These are phyloP conservation scores for Suhomyces faveliae DNA, from an alignment of 805 yeast genomes.

Conservation along the genomic window DNA sequence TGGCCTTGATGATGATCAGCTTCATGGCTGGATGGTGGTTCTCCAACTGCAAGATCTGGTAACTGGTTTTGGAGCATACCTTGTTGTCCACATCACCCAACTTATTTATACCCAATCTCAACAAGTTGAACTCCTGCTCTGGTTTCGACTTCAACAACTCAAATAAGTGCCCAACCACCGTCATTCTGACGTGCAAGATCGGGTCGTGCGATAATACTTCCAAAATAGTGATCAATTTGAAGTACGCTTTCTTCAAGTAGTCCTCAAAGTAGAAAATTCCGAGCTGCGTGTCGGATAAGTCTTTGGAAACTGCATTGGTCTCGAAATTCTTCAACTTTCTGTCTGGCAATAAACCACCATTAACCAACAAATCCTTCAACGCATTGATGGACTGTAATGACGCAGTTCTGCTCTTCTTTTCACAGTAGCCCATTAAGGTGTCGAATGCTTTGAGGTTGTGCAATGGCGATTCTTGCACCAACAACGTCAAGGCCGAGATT, in stretches of 20 bases:
- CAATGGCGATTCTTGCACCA: slow-evolving; percentile 92
- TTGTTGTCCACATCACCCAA: slow-evolving; percentile 90
- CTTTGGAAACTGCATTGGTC: slow-evolving; percentile 58
- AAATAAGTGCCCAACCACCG: slow-evolving; percentile 70
- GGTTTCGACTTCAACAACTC: slow-evolving; percentile 83
- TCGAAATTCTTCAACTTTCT: slow-evolving; percentile 78
- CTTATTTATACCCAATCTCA: slow-evolving; percentile 87
- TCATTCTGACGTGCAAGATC: slow-evolving; percentile 81
- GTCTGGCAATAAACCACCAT: slow-evolving; percentile 85
- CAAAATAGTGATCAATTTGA: slow-evolving; percentile 69
- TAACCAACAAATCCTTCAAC: slow-evolving; percentile 79
- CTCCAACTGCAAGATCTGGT: slow-evolving; percentile 71
- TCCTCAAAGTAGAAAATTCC: slow-evolving; percentile 87
- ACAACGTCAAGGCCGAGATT: slow-evolving; percentile 87
- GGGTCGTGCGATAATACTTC: slow-evolving; percentile 89
- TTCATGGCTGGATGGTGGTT: slow-evolving; percentile 97
- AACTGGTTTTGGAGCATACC: slow-evolving; percentile 86
- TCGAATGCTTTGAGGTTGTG: slow-evolving; percentile 86
- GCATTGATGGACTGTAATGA: slow-evolving; percentile 89
- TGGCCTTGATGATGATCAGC: slow-evolving; percentile 69
- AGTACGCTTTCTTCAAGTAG: slow-evolving; percentile 72
- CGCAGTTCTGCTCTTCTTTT: slow-evolving; percentile 89
- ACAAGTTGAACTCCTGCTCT: slow-evolving; percentile 91
- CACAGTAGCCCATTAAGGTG: slow-evolving; percentile 72
- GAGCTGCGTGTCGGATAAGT: slow-evolving; percentile 46